Evolutionary conservation across 495 filamentous ascomycete genomes (phyloP).

Genomic region (Neurospora intermedia): DNA sequence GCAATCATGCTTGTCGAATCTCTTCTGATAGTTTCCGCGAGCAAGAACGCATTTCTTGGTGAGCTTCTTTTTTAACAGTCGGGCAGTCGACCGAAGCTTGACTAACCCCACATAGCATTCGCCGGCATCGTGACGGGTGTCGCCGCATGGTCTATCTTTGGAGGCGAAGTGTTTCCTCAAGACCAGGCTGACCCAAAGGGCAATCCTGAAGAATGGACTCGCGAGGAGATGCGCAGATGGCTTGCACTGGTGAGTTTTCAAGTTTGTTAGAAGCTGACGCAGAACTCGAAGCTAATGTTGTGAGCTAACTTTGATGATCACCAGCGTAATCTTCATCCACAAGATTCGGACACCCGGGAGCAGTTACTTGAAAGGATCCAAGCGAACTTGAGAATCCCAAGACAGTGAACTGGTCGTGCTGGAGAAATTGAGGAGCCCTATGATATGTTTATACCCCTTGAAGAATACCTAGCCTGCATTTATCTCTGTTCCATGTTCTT

Average conservation of each 20-base stretch:
- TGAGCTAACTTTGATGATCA: background rate
- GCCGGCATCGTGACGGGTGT: constrained; percentile 75
- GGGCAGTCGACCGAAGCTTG: background rate
- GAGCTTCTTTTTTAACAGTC: constrained; percentile 4
- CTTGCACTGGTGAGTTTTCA: constrained; percentile 53
- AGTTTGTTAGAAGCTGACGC: background rate
- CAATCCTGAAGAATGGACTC: constrained; percentile 64
- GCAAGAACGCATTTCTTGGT: constrained; percentile 46
- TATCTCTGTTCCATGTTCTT: background rate
- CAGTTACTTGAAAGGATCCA: constrained; percentile 71
- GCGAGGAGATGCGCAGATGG: constrained; percentile 63
- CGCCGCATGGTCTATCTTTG: constrained; percentile 74
- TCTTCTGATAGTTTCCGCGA: background rate
- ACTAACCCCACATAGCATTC: constrained; percentile 43
- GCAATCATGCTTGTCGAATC: background rate
- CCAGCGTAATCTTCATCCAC: constrained; percentile 65
- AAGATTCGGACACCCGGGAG: constrained; percentile 54
- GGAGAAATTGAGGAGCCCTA: background rate
- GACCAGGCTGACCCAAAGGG: constrained; percentile 60
- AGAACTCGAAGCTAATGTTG: background rate
- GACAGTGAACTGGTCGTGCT: constrained; percentile 4
- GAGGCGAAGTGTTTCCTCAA: constrained; percentile 65
- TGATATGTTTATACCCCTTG: background rate
- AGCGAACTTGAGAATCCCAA: constrained; percentile 57
- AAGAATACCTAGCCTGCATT: background rate